Evolutionary conservation across 345 rosid genomes (phyloP), one percentile per base, ranked within the genome.

Genomic region (Alliaria petiolata): DNA sequence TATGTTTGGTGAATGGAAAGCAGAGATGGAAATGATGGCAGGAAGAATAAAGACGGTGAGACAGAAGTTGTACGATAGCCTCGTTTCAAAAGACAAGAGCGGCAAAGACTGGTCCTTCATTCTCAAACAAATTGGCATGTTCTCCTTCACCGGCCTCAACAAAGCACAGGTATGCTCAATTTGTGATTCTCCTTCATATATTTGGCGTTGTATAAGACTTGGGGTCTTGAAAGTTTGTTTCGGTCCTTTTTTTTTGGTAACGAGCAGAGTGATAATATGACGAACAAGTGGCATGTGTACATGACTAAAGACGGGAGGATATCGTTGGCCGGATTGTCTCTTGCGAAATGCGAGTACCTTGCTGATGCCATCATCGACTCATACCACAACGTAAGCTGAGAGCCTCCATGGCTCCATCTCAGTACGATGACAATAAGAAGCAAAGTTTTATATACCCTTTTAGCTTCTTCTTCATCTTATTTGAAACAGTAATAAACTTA

Each of bases 301-400:
- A 86, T 95, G 97, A 89, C 97, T 4, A 89, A 89, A 84, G 99
- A 91, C 5, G 99, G 99, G 76, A 86, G 97, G 35, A 95, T 95
- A 75, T 91, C 97, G 7, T 63, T 95, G 70, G 99, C 97, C 0
- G 97, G 99, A 69, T 77, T 95, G 52, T 84, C 89, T 51, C 71
- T 95, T 82, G 99, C 95, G 19, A 95, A 95, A 81, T 95, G 97
- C 36, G 92, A 95, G 60, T 85, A 89, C 76, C 97, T 91, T 49
- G 96, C 97, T 0, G 97, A 91, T 72, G 96, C 97, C 9, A 88
- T 95, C 51, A 67, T 88, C 0, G 97, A 95, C 76, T 91, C 97
- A 1, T 91, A 73, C 76, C 91, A 91, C 57, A 93, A 85, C 63
- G 88, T 86, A 67, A 83, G 86, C 75, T 89, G 70, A 93, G 52